A percentile compares a stretch with the other conserved stretches of the same genome.
These are phyloP conservation scores for Didymella arachidicola DNA, from an alignment of 2,329 filamentous ascomycete species.

Conservation along the genomic window DNA sequence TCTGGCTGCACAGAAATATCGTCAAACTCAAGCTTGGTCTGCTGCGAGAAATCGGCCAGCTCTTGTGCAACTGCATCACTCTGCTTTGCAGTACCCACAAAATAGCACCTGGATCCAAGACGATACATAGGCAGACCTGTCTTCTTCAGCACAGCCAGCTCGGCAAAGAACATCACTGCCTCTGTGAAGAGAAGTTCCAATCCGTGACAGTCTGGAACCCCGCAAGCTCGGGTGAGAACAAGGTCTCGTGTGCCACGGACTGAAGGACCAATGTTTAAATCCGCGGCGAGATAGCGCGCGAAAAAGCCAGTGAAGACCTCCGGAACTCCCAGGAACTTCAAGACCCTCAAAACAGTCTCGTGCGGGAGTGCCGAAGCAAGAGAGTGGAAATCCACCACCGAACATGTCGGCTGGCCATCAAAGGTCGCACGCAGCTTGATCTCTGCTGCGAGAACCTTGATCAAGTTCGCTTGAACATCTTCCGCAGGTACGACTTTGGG, in stretches of 20 bases:
- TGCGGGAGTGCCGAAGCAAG: constrained; percentile 68
- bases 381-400: constrained; percentile 51
- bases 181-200: constrained; percentile 39
- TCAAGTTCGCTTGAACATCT: constrained; percentile 33
- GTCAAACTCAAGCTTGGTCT: constrained; percentile 28
- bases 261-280: constrained; percentile 35
- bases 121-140: constrained; percentile 35
- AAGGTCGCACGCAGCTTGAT: constrained; percentile 31
- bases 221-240: constrained; percentile 28
- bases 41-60: constrained; percentile 25
- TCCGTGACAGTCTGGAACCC: constrained; percentile 33
- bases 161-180: constrained; percentile 40
- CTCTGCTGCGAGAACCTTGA: constrained; percentile 38
- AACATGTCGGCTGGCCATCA: constrained; percentile 22
- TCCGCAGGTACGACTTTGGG: constrained; percentile 13
- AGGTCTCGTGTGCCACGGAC: constrained; percentile 30
- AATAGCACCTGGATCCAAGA: constrained; percentile 33
- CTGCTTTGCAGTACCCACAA: constrained; percentile 33
- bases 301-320: constrained; percentile 67
- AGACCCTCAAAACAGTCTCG: constrained; percentile 62
- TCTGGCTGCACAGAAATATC: not conserved
- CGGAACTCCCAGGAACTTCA: constrained; percentile 67
- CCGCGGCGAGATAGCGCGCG: constrained; percentile 54
- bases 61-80: constrained; percentile 7
- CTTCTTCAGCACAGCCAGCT: constrained; percentile 31